Base-by-base conservation (phyloP, 2,329 filamentous ascomycete genomes). In the Monilinia laxa region DNA sequence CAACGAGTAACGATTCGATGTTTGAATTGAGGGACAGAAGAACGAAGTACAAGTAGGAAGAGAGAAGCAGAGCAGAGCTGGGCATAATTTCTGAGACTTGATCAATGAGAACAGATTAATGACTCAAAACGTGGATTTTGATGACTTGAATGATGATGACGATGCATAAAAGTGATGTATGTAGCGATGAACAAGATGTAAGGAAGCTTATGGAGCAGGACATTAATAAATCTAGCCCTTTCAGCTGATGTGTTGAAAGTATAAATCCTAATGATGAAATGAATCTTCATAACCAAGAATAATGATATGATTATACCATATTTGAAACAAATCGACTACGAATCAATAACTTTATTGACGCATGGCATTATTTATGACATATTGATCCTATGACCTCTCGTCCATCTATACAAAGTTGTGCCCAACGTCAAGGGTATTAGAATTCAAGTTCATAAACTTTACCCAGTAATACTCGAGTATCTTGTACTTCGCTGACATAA, bases 31-130 rank as follows among this genome's bases (percentile, higher is more conserved):
- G 28, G 54, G 11, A 49, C 40, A 57, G 23, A 38, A 45, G 25
- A 20, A 65, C 23, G 42, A 53, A 40, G 25, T 9, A 9, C 45
- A 7, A n/a, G 28, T 4, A 3, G 45, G 42, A 35, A 49, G 23
- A 16, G 25, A 47, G 11, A 47, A 47, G 18, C 47, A 12, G 20
- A 45, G 57, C 20, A 49, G 57, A 31, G 18, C 28, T 23, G 57
- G 42, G 45, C 20, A 49, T 60, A 60, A 51, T 60, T 60, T 55
- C 31, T n/a, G 42, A 42, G 38, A 35, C 38, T 42, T 45, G 42
- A 51, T 60, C 6, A 38, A 49, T 51, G 57, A 59, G 42, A 49
- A 59, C 20, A 35, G 57, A 60, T 49, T 38, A 49, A 60, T 60
- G 42, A 60, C 20, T 60, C 57, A 20, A 49, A 49, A 60, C 25